These are phyloP conservation scores for Volvariella volvacea DNA, from an alignment of 1,284 basidiomycete species.

Conservation along the genomic window DNA sequence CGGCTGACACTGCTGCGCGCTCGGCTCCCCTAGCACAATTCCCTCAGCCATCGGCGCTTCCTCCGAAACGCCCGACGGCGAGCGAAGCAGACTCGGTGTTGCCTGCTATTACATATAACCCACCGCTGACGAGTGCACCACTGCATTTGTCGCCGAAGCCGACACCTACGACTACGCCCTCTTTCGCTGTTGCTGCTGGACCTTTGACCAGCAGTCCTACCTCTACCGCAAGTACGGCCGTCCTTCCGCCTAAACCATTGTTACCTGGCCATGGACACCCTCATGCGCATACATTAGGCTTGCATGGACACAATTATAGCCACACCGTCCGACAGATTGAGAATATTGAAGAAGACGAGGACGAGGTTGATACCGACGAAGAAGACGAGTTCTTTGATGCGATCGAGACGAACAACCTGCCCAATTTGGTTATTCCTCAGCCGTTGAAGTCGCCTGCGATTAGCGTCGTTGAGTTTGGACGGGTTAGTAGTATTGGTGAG, in stretches of 20 bases:
- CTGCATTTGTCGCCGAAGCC: slow-evolving; percentile 1
- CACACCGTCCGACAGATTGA: background rate
- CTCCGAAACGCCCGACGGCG: background rate
- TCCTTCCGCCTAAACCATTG: background rate
- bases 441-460: slow-evolving; percentile 31
- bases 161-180: background rate
- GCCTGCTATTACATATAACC: background rate
- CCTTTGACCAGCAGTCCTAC: no score
- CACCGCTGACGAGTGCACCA: background rate
- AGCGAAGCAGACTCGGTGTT: background rate
- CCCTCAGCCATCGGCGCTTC: background rate
- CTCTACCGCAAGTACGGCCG: no score
- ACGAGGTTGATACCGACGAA: slow-evolving; percentile 67
- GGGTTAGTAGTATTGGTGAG: no score
- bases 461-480: no score
- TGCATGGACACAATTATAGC: background rate
- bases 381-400: slow-evolving; percentile 99
- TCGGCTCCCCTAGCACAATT: background rate
- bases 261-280: no score
- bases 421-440: slow-evolving; percentile 66
- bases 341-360: slow-evolving; percentile 27
- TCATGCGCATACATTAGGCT: background rate
- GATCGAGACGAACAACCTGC: slow-evolving; percentile 78
- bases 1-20: background rate
- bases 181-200: no score